Conservation (phyloP, 2,329 filamentous ascomycete species). For the Penicillium decumbens region DNA sequence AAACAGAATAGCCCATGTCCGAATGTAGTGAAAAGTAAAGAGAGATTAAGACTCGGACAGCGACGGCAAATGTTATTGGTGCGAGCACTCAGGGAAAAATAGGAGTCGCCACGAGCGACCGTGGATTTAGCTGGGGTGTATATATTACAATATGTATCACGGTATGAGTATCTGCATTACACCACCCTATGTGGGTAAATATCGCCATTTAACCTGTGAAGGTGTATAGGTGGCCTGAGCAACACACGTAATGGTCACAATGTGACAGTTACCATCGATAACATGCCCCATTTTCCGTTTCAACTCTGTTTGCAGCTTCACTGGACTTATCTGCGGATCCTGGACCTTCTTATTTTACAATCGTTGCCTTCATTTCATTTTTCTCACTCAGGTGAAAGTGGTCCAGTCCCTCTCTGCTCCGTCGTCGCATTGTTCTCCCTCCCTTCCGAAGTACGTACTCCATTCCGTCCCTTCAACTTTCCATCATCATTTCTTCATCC, state of each 20-base stretch:
- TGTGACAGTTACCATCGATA: background rate
- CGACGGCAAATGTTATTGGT: conserved; percentile 5
- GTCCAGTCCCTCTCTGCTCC: no score
- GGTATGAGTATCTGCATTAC: background rate
- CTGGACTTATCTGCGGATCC: conserved; percentile 1
- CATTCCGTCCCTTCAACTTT: conserved; percentile 21
- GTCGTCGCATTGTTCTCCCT: background rate
- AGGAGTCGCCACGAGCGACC: conserved; percentile 10
- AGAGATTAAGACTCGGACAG: conserved; percentile 1
- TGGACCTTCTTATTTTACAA: conserved; percentile 6
- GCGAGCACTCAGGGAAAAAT: background rate
- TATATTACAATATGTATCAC: background rate
- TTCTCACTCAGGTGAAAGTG: background rate
- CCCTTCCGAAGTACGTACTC: conserved; percentile 17
- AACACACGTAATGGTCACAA: background rate
- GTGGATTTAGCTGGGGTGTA: background rate
- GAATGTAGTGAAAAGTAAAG: background rate
- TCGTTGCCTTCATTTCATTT: conserved; percentile 1
- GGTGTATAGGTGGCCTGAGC: conserved; percentile 9
- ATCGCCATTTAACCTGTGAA: background rate
- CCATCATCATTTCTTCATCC: conserved; percentile 25
- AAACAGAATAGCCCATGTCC: background rate
- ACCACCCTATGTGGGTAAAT: background rate
- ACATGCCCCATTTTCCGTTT: background rate
- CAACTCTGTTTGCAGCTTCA: conserved; percentile 14